Conservation (phyloP, 192 early-diverging fungal genomes). For the Entrophospora sp. region DNA sequence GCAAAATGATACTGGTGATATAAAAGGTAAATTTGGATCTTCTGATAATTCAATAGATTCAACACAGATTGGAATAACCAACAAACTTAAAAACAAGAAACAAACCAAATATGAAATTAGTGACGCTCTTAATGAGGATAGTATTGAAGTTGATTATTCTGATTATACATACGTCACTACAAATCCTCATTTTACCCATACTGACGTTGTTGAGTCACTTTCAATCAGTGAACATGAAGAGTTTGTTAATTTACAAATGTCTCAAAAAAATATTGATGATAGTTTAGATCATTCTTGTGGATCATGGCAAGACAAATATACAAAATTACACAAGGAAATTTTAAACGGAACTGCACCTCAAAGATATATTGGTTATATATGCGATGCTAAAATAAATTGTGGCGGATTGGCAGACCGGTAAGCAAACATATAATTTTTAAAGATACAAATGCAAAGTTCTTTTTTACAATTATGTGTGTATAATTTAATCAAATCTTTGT, state of each 20-base stretch:
- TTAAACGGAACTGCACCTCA: slow-evolving; percentile 16
- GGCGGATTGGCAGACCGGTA: slow-evolving; percentile 43
- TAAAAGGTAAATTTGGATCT: not conserved
- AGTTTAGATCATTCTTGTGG: slow-evolving; percentile 25
- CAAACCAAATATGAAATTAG: not conserved
- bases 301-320: slow-evolving; percentile 34
- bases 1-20: not conserved
- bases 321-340: slow-evolving; percentile 21
- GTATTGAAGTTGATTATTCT: not conserved
- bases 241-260: not conserved
- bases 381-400: slow-evolving; percentile 31
- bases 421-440: not conserved
- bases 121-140: not conserved
- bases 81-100: not conserved
- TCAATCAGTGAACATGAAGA: not conserved
- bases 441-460: not conserved
- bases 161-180: not conserved
- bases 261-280: not conserved
- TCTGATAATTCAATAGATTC: not conserved
- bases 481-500: no score
- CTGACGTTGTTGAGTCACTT: not conserved
- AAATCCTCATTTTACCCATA: slow-evolving; percentile 6
- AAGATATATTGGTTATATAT: slow-evolving; percentile 29
- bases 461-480: not conserved
- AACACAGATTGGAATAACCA: not conserved